Percentiles rank a stretch among this genome's conserved stretches.
phyloP scores from a whole-genome alignment of 495 filamentous ascomycete species.

The Penicillium taxi region DNA sequence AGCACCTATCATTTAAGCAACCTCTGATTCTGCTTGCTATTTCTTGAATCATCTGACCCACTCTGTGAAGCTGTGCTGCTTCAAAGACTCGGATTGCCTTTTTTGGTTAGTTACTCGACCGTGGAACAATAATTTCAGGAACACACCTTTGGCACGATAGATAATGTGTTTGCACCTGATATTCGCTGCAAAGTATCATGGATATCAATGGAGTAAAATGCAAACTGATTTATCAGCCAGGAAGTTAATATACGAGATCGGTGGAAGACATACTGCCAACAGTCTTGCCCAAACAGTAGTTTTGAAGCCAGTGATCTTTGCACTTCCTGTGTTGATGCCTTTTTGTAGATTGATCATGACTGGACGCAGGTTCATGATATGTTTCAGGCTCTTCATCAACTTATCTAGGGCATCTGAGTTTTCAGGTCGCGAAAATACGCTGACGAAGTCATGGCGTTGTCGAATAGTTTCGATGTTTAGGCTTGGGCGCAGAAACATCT shows the following conservation, averaged over 20 bases:
- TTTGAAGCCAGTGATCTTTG: conserved; percentile 49
- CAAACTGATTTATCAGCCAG: too few species aligned
- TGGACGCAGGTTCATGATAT: conserved; percentile 71
- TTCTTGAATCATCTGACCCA: conserved; percentile 64
- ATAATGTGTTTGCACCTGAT: conserved; percentile 43
- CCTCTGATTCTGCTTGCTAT: conserved; percentile 32
- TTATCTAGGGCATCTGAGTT: conserved; percentile 50
- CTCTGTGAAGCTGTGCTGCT: conserved; percentile 44
- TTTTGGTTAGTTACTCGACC: conserved; percentile 12
- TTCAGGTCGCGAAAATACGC: conserved; percentile 59
- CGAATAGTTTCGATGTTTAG: conserved; percentile 57
- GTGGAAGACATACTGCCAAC: conserved; percentile 32
- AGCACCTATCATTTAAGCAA: not conserved
- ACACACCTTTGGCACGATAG: conserved; percentile 57
- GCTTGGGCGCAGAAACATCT: conserved; percentile 79
- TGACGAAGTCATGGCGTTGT: conserved; percentile 65
- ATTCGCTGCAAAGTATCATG: conserved; percentile 57
- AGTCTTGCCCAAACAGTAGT: conserved; percentile 66
- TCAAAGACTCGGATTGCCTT: conserved; percentile 41
- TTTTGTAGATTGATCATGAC: conserved; percentile 65
- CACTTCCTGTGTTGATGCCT: conserved; percentile 58
- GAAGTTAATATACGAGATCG: too few species aligned
- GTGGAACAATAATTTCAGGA: too few species aligned
- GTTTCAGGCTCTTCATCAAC: conserved; percentile 57
- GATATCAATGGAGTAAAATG: conserved; percentile 60